Conservation (phyloP, 2,329 filamentous ascomycete genomes). For the Arthrobotrys pseudoclavata region DNA sequence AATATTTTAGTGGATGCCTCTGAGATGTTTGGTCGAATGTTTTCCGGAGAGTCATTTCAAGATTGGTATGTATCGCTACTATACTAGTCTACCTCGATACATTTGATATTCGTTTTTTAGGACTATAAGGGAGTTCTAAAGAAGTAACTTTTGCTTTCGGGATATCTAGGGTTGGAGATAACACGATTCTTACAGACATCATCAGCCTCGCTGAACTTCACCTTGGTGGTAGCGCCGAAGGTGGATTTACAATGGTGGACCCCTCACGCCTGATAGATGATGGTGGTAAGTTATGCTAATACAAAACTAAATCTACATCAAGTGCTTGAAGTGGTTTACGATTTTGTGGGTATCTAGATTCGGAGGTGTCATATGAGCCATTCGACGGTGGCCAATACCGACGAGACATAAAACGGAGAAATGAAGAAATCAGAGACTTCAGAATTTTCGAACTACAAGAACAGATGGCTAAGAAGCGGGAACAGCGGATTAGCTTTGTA, state of each 20-base stretch:
- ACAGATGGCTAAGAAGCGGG: slow-evolving; percentile 26
- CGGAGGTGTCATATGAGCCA: not conserved
- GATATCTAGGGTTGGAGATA: slow-evolving; percentile 43
- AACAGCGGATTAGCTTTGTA: slow-evolving; percentile 30
- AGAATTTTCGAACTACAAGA: slow-evolving; percentile 34
- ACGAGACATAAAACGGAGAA: slow-evolving; percentile 8
- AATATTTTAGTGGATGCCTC: slow-evolving; percentile 22
- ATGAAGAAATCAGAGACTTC: slow-evolving; percentile 3
- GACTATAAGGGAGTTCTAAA: not conserved
- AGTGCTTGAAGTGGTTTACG: not conserved
- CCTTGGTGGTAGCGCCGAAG: not conserved
- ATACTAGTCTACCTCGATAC: not conserved
- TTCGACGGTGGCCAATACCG: slow-evolving; percentile 31
- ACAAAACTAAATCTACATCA: not conserved
- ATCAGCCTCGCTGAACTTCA: slow-evolving; percentile 35
- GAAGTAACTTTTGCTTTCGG: not conserved
- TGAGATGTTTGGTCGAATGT: slow-evolving; percentile 48
- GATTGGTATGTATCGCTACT: slow-evolving; percentile 27
- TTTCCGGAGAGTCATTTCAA: slow-evolving; percentile 48
- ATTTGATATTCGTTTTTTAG: not conserved
- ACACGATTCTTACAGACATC: slow-evolving; percentile 49
- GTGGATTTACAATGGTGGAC: not conserved
- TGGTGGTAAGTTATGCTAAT: slow-evolving; percentile 23
- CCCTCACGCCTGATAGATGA: slow-evolving; percentile 30
- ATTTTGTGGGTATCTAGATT: not conserved